Evolutionary conservation across 768 basidiomycete genomes (phyloP), one percentile per base, ranked within the genome.

Genomic region (Amanita fuliginea): DNA sequence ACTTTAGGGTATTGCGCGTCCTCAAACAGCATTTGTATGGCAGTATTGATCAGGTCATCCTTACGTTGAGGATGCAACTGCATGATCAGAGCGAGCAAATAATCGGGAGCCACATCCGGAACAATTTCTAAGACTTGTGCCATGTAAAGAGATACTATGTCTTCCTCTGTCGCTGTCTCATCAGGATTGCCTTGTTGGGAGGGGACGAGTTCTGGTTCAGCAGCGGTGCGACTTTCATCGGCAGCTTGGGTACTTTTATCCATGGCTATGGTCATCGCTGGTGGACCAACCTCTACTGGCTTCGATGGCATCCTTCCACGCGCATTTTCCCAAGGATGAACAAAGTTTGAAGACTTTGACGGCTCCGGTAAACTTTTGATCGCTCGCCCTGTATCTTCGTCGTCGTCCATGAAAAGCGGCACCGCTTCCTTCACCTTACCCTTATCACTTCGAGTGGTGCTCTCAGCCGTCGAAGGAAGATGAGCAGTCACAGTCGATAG

Each of bases 11-110:
- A 86, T 11, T 62, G 56, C 0, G 75, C 65, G 51, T 79, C 67
- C 52, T 88, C 86, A 44, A 88, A 76, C 0, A 89, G 70, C 6
- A 64, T 55, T 44, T 84, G 77, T 7, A 90, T 54, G 0, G 83
- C 74, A 5, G 63, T 62, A 56, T 83, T 75, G 33, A 78, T 68
- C 36, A 76, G 71, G 11, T 66, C 54, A 1, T 67, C 65, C 3
- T 55, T 49, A 37, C 67, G 62, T 3, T 62, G 56, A 3, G 67
- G 63, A 24, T 74, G 59, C 53, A 74, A 65, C 39, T 69, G 58
- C 33, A 69, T 62, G 26, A 86, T 58, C 28, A 86, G 75, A 1
- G 60, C 53, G 19, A 69, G 58, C 10, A 73, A 74, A 54, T 86
- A 72, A 2, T 69, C 65, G 0, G 80, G 77, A 18, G 74, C 69